These are phyloP conservation scores for Komagataella populi DNA, from an alignment of 805 yeast species.

Conservation along the genomic window DNA sequence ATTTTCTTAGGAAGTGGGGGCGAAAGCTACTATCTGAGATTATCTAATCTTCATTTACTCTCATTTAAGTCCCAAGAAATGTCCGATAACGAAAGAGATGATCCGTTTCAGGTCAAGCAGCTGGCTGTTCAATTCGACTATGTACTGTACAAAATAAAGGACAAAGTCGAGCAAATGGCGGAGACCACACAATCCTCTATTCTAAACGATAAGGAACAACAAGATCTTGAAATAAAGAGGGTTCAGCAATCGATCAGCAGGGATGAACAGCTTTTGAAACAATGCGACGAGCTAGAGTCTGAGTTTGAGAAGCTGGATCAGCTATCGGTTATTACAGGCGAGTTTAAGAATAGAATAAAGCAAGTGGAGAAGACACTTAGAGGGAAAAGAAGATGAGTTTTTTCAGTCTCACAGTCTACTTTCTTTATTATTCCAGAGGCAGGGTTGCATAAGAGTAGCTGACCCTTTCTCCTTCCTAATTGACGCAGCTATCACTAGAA, in stretches of 20 bases:
- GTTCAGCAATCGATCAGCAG: conserved; percentile 9
- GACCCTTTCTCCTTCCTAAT: background rate
- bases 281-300: conserved; percentile 12
- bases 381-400: background rate
- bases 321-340: conserved; percentile 11
- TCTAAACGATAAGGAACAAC: conserved; percentile 9
- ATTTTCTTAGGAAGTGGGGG: background rate
- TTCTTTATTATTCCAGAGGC: background rate
- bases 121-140: conserved; percentile 54
- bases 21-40: background rate
- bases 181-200: conserved; percentile 15
- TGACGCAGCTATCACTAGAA: background rate
- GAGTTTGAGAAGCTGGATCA: conserved; percentile 22
- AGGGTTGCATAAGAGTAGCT: too few species aligned
- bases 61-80: background rate
- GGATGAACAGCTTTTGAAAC: conserved; percentile 8
- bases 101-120: conserved; percentile 49
- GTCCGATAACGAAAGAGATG: conserved; percentile 22
- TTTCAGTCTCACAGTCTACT: background rate
- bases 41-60: background rate
- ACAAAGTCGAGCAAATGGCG: conserved; percentile 26
- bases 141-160: conserved; percentile 46
- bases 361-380: conserved; percentile 6
- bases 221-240: conserved; percentile 10
- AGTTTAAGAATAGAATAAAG: conserved; percentile 13